phyloP scores from a whole-genome alignment of 2,329 filamentous ascomycete genomes.

The Pseudogymnoascus sp. region DNA sequence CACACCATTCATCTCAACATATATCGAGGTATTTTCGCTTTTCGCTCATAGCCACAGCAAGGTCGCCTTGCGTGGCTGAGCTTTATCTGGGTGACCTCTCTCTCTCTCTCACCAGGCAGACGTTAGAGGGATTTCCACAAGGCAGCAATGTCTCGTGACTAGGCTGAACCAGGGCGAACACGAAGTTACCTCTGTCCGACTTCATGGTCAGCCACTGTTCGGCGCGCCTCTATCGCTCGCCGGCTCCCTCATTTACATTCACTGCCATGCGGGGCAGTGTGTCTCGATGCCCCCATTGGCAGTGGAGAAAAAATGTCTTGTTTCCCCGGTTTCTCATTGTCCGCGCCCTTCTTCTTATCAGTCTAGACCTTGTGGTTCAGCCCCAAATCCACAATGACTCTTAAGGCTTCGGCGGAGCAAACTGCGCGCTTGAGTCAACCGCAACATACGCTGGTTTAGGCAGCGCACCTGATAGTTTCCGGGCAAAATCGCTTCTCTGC shows the following conservation, averaged over 20 bases:
- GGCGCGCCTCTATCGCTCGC: neutral
- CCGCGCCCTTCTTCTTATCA: conserved; percentile 3
- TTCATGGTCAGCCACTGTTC: neutral
- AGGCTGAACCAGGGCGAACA: neutral
- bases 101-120: neutral
- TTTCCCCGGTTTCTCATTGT: neutral
- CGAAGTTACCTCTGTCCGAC: neutral
- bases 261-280: neutral
- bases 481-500: neutral
- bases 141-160: conserved; percentile 5
- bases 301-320: neutral
- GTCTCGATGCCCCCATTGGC: neutral
- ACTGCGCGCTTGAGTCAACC: conserved; percentile 6
- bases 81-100: neutral
- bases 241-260: neutral
- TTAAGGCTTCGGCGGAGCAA: conserved; percentile 1
- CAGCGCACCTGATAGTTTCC: conserved; percentile 1
- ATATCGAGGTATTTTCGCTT: conserved; percentile 5
- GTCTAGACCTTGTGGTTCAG: neutral
- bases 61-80: neutral
- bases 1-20: neutral
- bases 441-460: conserved; percentile 1
- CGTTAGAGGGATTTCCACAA: neutral
- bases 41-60: neutral
- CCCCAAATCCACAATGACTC: conserved; percentile 1